Conservation (phyloP, 2,329 filamentous ascomycete genomes). For the Incumbomyces delicatus region DNA sequence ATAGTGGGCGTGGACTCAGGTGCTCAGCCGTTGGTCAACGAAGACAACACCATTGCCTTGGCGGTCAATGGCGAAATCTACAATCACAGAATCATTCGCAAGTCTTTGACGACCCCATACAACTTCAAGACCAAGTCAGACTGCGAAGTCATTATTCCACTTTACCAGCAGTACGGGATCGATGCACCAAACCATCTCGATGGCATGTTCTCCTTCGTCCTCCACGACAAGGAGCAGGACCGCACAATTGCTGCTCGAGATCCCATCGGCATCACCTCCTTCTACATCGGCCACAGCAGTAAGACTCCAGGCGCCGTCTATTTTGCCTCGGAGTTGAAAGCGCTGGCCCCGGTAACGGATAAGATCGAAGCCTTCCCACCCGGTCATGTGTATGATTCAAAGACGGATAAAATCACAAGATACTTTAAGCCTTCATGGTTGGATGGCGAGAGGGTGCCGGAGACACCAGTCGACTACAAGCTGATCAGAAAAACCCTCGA, state of each 20-base stretch:
- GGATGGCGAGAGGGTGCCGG: constrained; percentile 69
- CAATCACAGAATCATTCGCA: constrained; percentile 93
- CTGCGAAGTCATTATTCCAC: constrained; percentile 95
- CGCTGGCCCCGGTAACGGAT: constrained; percentile 84
- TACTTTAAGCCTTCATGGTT: constrained; percentile 94
- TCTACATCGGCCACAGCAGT: constrained; percentile 90
- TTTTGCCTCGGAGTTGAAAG: constrained; percentile 97
- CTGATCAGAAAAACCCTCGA: constrained; percentile 72
- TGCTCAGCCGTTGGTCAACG: constrained; percentile 88
- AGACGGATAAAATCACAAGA: constrained; percentile 70
- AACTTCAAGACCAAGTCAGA: constrained; percentile 98
- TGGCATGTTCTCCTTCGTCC: constrained; percentile 98
- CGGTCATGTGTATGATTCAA: constrained; percentile 91
- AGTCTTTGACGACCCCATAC: constrained; percentile 71
- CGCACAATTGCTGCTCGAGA: constrained; percentile 88
- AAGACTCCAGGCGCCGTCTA: constrained; percentile 74
- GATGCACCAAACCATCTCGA: constrained; percentile 90
- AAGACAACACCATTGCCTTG: constrained; percentile 76
- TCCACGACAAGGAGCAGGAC: constrained; percentile 92
- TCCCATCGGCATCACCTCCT: constrained; percentile 91
- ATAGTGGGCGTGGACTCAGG: constrained; percentile 97
- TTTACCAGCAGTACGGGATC: constrained; percentile 89
- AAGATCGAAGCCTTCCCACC: constrained; percentile 90
- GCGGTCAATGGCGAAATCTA: constrained; percentile 99
- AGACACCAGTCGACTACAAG: constrained; percentile 74